Evolutionary conservation across 2,329 filamentous ascomycete species (phyloP), one percentile per base, ranked within the genome.

Genomic region (Colletotrichum orchidophilum): DNA sequence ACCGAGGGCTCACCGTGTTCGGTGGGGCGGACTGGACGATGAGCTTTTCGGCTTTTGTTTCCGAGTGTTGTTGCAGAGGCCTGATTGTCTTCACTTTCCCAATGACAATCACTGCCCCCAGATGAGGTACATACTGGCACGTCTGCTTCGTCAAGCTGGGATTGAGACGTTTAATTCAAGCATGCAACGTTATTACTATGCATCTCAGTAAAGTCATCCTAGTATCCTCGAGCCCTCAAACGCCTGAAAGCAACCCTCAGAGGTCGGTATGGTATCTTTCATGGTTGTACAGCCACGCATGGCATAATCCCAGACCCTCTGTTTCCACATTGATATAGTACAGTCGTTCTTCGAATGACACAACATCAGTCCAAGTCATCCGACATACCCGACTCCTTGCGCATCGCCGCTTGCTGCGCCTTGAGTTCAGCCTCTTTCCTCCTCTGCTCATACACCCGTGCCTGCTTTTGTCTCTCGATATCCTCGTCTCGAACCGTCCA

Each of bases 401-500:
- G 83, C 84, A 88, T 83, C 63, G 86, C 84, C 71, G 87, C 85
- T 73, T 83, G 80, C 71, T 81, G 81, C 33, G 81, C 77, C 67
- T 83, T 82, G 5, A 83, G 81, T 73, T 87, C 84, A 24, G 81
- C 79, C 35, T 81, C 81, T 35, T 79, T 78, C 63, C 79, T 80
- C 72, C 79, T 78, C 21, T 77, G 79, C 39, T 82, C 81, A 4
- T 77, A 75, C 6, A 81, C 73, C 3, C 79, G 79, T 11, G 78
- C 80, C 74, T 81, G 79, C 75, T 79, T 84, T 67, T 80, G 82
- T 62, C 78, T 79, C 74, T 84, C 82, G 64, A 84, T 82, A 52
- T 85, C 85, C 65, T 87, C 85, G 68, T 85, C 83, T 58, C 87
- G 82, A 4, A 87, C 86, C 49, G 83, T 76, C 86, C 85, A 88